Base-by-base conservation (phyloP, 129 eudicot species). In the Apium graveolens region DNA sequence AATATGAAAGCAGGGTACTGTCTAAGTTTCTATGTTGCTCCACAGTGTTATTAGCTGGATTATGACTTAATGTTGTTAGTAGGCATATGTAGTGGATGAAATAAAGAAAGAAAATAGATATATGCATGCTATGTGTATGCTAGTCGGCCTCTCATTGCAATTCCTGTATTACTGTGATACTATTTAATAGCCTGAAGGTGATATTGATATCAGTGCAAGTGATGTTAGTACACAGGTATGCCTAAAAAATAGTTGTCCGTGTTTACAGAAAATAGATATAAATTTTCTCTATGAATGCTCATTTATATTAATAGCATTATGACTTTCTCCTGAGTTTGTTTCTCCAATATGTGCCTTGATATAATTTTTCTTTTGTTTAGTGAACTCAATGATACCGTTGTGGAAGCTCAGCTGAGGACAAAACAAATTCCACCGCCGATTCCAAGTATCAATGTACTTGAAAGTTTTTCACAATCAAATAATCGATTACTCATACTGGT, bases 401-500 rank as follows among this genome's bases (percentile, higher is more conserved):
- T 89, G 79, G 97, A 93, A 87, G 94, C 97, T 76, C 94, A 93
- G 83, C 74, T 84, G 77, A 77, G 95, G 83, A 93, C 87, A 45
- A 87, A 86, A 68, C 93, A 93, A 78, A 86, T 93, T 79, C 98
- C 92, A 72, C 98, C 98, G 14, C 63, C 57, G 48, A 89, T 93
- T 81, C 91, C 83, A 76, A 82, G 81, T 35, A 77, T 39, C 66
- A 84, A 80, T 66, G 95, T 89, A 24, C 80, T 86, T 51, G 81
- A 81, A 29, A 81, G 85, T 49, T 92, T 83, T 74, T 53, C 68
- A 74, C 87, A 77, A 18, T 88, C 96, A 44, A 87, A 83, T 65
- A 92, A 90, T 77, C 87, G 98, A 34, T 86, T 92, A 76, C 96
- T 92, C 80, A 92, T 92, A 76, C 80, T 92, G 98, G 98, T 92